Evolutionary conservation across 805 yeast species (phyloP).

Genomic region (Kazachstania kunashirensis): DNA sequence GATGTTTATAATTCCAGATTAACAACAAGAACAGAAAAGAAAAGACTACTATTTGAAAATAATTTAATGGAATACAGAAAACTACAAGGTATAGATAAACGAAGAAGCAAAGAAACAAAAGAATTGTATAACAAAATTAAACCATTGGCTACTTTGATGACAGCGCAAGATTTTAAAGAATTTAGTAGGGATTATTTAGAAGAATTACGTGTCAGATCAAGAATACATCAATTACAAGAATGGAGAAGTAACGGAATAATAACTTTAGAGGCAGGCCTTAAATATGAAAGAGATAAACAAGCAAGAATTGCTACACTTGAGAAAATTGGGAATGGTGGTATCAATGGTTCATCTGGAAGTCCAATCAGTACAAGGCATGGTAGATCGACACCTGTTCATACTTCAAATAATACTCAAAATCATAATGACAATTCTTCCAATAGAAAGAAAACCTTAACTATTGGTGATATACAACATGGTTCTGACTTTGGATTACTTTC

Average conservation of each 20-base stretch:
- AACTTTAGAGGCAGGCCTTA: constrained; percentile 68
- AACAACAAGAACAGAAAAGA: constrained; percentile 87
- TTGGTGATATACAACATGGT: constrained; percentile 64
- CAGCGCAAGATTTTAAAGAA: constrained; percentile 67
- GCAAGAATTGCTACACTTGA: constrained; percentile 54
- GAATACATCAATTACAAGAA: constrained; percentile 84
- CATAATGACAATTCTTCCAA: constrained; percentile 5
- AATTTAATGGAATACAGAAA: constrained; percentile 75
- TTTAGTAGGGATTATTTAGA: constrained; percentile 64
- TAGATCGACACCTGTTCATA: constrained; percentile 23
- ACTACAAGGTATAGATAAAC: constrained; percentile 73
- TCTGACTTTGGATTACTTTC: constrained; percentile 76
- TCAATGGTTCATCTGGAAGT: constrained; percentile 12
- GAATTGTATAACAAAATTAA: constrained; percentile 68
- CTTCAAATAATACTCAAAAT: constrained; percentile 20
- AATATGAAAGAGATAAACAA: constrained; percentile 81
- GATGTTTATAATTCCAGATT: constrained; percentile 85
- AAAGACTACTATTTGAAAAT: constrained; percentile 70
- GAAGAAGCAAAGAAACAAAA: constrained; percentile 79
- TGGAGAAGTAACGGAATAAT: constrained; percentile 90
- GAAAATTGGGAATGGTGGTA: constrained; percentile 34
- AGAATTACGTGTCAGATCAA: constrained; percentile 68
- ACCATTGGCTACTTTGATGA: constrained; percentile 72
- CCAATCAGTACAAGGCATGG: constrained; percentile 18
- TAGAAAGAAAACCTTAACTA: constrained; percentile 35